Evolutionary conservation across 2,329 filamentous ascomycete genomes (phyloP).

Genomic region (Cordyceps farinosa): DNA sequence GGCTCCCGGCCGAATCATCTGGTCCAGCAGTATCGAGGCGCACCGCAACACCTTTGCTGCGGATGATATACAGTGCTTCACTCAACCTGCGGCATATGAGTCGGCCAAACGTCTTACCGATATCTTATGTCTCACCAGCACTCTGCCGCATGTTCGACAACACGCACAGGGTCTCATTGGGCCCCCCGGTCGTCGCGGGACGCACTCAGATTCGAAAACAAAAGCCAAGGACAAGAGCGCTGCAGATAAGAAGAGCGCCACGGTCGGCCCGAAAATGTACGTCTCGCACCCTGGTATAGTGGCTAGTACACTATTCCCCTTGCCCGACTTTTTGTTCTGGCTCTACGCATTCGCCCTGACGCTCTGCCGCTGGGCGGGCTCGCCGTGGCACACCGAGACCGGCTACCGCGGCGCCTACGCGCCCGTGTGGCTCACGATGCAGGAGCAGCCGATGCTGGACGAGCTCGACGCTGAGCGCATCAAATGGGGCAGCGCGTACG

Average conservation of each 20-base stretch:
- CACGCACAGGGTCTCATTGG: constrained; percentile 57
- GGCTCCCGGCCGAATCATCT: constrained; percentile 67
- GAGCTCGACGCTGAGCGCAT: constrained; percentile 48
- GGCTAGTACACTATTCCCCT: constrained; percentile 73
- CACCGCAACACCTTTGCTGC: constrained; percentile 49
- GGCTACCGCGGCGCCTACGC: constrained; percentile 74
- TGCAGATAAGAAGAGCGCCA: constrained; percentile 17
- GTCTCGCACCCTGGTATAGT: constrained; percentile 84
- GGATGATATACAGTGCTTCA: constrained; percentile 73
- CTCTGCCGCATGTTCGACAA: constrained; percentile 59
- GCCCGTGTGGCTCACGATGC: constrained; percentile 73
- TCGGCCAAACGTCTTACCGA: constrained; percentile 85
- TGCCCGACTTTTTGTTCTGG: constrained; percentile 66
- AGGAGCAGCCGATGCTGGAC: constrained; percentile 60
- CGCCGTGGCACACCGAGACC: constrained; percentile 80
- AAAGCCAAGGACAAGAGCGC: constrained; percentile 20
- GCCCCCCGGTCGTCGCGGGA: constrained; percentile 23
- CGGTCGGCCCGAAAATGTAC: constrained; percentile 60
- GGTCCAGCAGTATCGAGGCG: constrained; percentile 81
- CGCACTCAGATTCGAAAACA: constrained; percentile 6
- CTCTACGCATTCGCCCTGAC: constrained; percentile 66
- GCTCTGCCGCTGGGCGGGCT: constrained; percentile 72
- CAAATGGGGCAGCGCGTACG: constrained; percentile 83
- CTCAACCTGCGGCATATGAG: constrained; percentile 68
- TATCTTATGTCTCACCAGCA: constrained; percentile 69